Evolutionary conservation across 257 asterid species (phyloP).

Genomic region (Jacaranda mimosifolia): DNA sequence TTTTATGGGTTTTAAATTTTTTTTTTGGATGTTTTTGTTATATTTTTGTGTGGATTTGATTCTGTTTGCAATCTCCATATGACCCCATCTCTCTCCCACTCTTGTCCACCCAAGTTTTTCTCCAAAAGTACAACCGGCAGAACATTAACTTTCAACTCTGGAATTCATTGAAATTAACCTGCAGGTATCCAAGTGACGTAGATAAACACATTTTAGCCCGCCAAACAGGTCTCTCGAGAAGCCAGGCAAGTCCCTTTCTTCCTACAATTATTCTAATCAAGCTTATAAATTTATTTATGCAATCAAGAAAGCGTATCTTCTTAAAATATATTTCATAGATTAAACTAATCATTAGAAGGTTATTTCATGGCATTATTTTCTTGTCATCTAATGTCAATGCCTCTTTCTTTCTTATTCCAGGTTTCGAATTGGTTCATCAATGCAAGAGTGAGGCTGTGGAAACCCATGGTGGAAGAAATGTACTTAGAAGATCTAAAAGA

Average conservation of each 20-base stretch:
- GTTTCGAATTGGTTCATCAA: slow-evolving; percentile 97
- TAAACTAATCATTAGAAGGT: slow-evolving; percentile 4
- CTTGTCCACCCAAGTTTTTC: neutral
- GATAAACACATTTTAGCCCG: slow-evolving; percentile 96
- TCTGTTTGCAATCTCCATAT: slow-evolving; percentile 39
- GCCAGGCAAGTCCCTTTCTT: slow-evolving; percentile 82
- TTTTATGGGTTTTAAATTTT: neutral
- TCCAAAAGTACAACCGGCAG: too few species aligned
- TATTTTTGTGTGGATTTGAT: slow-evolving; percentile 43
- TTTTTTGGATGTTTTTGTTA: slow-evolving; percentile 5
- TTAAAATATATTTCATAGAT: slow-evolving; percentile 20
- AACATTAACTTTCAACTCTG: neutral
- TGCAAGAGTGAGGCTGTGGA: slow-evolving; percentile 96
- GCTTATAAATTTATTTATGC: slow-evolving; percentile 34
- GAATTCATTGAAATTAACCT: neutral
- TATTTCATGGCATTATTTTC: slow-evolving; percentile 23
- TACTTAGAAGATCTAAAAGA: slow-evolving; percentile 84
- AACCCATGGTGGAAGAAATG: slow-evolving; percentile 99
- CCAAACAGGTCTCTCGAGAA: slow-evolving; percentile 97
- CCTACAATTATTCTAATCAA: slow-evolving; percentile 30
- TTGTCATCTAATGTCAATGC: slow-evolving; percentile 16
- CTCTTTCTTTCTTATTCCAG: slow-evolving; percentile 39
- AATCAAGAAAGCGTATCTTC: slow-evolving; percentile 46
- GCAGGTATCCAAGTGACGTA: slow-evolving; percentile 98
- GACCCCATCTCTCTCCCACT: slow-evolving; percentile 40